Percentiles rank a stretch among this genome's conserved stretches.
These are phyloP conservation scores for Suaeda aralocaspica DNA, from an alignment of 148 eudicot species.

Conservation along the genomic window DNA sequence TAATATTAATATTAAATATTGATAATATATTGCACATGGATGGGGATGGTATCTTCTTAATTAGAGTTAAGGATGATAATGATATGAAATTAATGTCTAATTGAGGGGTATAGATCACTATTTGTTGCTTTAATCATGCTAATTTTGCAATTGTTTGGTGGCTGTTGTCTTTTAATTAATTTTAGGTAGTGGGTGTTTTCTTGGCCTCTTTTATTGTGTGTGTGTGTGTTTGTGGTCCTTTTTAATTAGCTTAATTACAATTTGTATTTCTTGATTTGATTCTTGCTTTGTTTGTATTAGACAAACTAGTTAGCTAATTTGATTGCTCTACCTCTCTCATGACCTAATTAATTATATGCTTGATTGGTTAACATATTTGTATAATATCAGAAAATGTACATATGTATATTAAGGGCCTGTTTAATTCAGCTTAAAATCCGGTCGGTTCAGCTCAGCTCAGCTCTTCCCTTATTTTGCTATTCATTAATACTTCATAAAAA, in stretches of 20 bases:
- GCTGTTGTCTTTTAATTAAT: constrained; percentile 20
- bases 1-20: no score
- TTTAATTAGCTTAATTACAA: background rate
- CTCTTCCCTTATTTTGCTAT: no score
- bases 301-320: background rate
- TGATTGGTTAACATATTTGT: no score
- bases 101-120: background rate
- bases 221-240: constrained; percentile 17
- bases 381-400: no score
- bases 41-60: constrained; percentile 9
- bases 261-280: background rate
- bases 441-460: no score
- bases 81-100: constrained; percentile 4
- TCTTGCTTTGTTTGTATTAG: constrained; percentile 19
- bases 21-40: constrained; percentile 32
- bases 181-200: background rate
- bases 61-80: constrained; percentile 10
- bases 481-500: no score
- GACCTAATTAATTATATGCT: background rate
- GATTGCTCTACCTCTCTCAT: background rate
- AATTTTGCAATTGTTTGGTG: constrained; percentile 20
- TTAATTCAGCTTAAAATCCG: no score
- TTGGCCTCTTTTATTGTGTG: no score
- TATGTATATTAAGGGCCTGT: no score
- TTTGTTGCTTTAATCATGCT: constrained; percentile 23